These are phyloP conservation scores for Pseudocercospora cruenta DNA, from an alignment of 2,329 filamentous ascomycete genomes.

Conservation along the genomic window DNA sequence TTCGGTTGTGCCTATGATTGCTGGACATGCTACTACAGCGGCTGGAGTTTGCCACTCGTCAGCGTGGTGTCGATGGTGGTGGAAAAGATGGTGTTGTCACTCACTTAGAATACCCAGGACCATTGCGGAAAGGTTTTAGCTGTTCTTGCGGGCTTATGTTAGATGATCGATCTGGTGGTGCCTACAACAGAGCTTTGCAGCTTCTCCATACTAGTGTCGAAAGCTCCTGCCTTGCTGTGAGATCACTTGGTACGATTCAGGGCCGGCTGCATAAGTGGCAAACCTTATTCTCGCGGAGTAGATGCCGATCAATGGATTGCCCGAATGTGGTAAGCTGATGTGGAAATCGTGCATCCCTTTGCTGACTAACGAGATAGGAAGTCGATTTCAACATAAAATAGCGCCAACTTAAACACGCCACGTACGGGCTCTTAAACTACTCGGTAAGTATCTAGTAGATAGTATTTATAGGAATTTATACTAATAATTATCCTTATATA, in stretches of 20 bases:
- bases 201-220: background rate
- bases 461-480: too few species aligned
- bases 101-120: slow-evolving; percentile 19
- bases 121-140: slow-evolving; percentile 1
- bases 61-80: background rate
- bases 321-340: background rate
- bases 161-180: background rate
- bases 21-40: slow-evolving; percentile 39
- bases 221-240: background rate
- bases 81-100: background rate
- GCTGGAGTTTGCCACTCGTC: slow-evolving; percentile 15
- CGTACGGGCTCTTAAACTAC: too few species aligned
- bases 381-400: too few species aligned
- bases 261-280: background rate
- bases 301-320: background rate
- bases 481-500: too few species aligned
- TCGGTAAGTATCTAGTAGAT: too few species aligned
- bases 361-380: too few species aligned
- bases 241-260: background rate
- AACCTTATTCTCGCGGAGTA: background rate
- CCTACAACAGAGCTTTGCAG: background rate
- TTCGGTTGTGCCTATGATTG: slow-evolving; percentile 43
- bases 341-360: background rate
- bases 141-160: background rate
- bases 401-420: too few species aligned